Conservation (phyloP, 495 filamentous ascomycete genomes). For the Glutinoglossum americanum region DNA sequence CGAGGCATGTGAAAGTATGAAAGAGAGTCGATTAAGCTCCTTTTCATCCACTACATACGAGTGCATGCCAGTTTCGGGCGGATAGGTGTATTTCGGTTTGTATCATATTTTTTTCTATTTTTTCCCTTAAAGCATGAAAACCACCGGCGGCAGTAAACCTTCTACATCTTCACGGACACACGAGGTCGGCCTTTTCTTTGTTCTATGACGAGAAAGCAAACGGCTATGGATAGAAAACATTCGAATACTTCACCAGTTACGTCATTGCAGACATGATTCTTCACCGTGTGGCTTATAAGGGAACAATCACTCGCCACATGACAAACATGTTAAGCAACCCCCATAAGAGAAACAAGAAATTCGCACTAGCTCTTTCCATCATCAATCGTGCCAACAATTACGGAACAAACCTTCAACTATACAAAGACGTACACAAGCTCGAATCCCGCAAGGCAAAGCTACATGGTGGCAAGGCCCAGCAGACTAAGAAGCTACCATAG, state of each 20-base stretch:
- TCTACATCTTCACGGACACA: background rate
- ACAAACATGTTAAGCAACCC: no score
- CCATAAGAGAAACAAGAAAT: background rate
- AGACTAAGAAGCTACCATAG: conserved; percentile 24
- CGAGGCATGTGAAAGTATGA: conserved; percentile 24
- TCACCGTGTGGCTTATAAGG: background rate
- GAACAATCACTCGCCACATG: background rate
- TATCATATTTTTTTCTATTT: background rate
- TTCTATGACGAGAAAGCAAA: background rate
- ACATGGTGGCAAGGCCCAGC: conserved; percentile 23
- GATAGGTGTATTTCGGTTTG: background rate
- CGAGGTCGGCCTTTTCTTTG: background rate
- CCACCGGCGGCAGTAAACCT: background rate
- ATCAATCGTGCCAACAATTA: background rate
- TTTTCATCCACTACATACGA: background rate
- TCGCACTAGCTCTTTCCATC: background rate
- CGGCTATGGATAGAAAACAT: background rate
- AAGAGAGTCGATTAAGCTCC: background rate
- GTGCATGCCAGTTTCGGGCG: background rate
- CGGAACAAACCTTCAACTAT: conserved; percentile 23
- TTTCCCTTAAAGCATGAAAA: background rate
- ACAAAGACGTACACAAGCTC: conserved; percentile 31
- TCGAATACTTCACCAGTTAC: background rate
- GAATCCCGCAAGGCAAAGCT: conserved; percentile 24
- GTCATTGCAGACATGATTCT: background rate